Evolutionary conservation across 306 rosid genomes (phyloP).

Genomic region (Citrullus mucosospermus): DNA sequence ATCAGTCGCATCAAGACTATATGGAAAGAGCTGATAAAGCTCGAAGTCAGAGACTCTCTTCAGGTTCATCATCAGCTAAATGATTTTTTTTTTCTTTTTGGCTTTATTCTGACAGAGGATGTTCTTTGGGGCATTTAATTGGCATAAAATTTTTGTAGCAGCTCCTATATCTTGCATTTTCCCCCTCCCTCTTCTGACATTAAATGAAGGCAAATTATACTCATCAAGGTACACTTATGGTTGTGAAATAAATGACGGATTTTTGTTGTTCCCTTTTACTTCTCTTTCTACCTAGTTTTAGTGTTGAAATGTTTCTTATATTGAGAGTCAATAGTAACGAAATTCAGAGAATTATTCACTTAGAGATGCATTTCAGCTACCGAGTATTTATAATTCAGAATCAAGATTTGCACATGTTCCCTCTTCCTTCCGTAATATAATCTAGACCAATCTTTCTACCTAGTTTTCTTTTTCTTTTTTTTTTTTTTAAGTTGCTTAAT

Average conservation of each 20-base stretch:
- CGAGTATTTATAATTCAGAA: background rate
- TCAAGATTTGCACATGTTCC: background rate
- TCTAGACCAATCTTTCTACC: too few relatives aligned
- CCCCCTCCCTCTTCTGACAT: background rate
- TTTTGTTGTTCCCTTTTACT: background rate
- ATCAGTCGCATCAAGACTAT: conserved; percentile 92
- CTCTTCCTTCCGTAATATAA: too few relatives aligned
- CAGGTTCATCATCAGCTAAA: conserved; percentile 50
- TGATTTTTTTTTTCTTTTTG: conserved; percentile 20
- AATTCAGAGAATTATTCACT: background rate
- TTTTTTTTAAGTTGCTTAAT: background rate
- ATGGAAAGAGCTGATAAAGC: conserved; percentile 89
- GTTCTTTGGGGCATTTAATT: conserved; percentile 11
- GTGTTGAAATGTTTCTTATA: background rate
- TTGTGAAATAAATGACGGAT: background rate
- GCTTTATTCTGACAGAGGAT: conserved; percentile 10
- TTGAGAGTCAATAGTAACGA: background rate
- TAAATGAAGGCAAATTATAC: background rate
- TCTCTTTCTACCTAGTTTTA: background rate
- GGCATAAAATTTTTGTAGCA: background rate
- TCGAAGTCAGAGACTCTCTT: conserved; percentile 80
- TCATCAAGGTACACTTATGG: background rate
- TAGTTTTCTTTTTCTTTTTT: too few relatives aligned
- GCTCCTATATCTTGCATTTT: background rate
- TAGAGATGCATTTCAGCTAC: background rate